phyloP scores from a whole-genome alignment of 345 rosid genomes.

The Aethionema arabicum region DNA sequence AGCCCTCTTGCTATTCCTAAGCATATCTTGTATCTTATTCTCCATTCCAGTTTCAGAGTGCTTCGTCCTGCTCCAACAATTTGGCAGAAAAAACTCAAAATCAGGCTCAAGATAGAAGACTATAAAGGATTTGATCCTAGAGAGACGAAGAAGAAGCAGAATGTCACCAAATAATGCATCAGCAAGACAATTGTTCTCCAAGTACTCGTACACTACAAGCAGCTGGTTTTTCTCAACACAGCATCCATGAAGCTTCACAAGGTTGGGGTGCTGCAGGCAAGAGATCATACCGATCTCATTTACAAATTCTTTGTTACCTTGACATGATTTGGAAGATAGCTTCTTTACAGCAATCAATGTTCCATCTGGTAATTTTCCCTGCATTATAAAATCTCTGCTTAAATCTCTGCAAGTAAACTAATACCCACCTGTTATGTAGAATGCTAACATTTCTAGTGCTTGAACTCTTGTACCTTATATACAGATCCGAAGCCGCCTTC shows the following conservation, averaged over 20 bases:
- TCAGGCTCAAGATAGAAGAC: background rate
- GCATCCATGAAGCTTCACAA: constrained; percentile 39
- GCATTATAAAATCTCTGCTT: background rate
- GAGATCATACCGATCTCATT: constrained; percentile 44
- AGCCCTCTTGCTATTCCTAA: constrained; percentile 10
- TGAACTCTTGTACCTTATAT: constrained; percentile 37
- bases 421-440: background rate
- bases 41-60: constrained; percentile 1
- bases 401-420: background rate
- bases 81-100: background rate
- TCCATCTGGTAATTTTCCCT: background rate
- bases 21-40: constrained; percentile 5
- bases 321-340: constrained; percentile 2
- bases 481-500: constrained; percentile 58
- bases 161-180: constrained; percentile 37
- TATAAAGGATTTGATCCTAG: no score
- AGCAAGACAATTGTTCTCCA: constrained; percentile 41
- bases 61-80: background rate
- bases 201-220: constrained; percentile 36
- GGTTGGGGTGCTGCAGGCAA: constrained; percentile 40
- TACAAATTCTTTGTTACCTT: background rate
- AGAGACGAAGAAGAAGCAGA: no score
- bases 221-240: constrained; percentile 37
- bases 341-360: background rate
- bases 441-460: background rate